Base-by-base conservation (phyloP, 2,329 filamentous ascomycete species). In the Dactylella cylindrospora region DNA sequence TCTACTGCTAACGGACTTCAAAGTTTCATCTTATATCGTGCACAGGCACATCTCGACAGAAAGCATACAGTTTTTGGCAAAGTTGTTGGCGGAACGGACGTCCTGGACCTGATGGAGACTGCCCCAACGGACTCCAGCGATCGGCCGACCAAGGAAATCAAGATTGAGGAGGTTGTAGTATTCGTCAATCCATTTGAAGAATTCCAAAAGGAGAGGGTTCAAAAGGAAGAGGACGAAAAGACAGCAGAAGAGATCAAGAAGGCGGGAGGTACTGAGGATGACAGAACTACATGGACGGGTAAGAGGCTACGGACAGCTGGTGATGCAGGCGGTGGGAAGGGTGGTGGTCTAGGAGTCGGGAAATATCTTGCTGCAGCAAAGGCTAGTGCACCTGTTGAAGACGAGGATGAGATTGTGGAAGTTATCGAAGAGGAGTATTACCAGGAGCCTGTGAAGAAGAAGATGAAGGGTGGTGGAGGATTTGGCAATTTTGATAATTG, bases 401-500 rank as follows among this genome's bases (percentile, higher is more conserved):
- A 69, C 45, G 78, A 80, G 15, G 81, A 84, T 57, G 81, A 85
- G 66, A 77, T 83, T 54, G 74, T 84, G 35, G 78, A 78, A 66
- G 75, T 80, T 22, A 78, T 82, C 64, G 79, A 84, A 15, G 84
- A 84, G 57, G 76, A 79, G 29, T 85, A 82, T 23, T 68, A 68
- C 72, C 82, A 83, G 50, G 83, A 88, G 68, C 88, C 87, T 13
- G 81, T 78, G 3, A 84, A 82, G 73, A 97, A 96, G 75, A 97
- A 95, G 75, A 74, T 77, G 1, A 93, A 87, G 71, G 78, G 76
- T 19, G 81, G 83, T 9, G 90, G 67, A 17, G 67, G 89, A 0
- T 98, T 97, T 77, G 90, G 91, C 2, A 95, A 96, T 73, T 98
- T 98, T 72, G 90, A 95, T 74, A 81, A 77, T 29, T 98, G 93